Conservation (phyloP, 257 asterid species). For the Voacanga thouarsii region DNA sequence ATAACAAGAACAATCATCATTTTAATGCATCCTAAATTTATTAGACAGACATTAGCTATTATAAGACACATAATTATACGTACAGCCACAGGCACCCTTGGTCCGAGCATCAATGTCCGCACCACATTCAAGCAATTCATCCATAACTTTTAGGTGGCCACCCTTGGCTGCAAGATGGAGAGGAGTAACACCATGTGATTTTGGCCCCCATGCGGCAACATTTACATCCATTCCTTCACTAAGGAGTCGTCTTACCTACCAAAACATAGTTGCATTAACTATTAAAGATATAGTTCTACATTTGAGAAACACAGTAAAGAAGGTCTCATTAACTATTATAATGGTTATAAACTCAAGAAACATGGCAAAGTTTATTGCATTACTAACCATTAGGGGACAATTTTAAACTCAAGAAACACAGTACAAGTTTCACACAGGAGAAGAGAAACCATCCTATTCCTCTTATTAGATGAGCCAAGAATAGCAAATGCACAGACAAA, state of each 20-base stretch:
- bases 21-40: not conserved
- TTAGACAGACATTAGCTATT: not conserved
- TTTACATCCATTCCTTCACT: constrained; percentile 83
- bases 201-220: constrained; percentile 91
- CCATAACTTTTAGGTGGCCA: constrained; percentile 90
- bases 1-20: not conserved
- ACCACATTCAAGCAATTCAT: constrained; percentile 77
- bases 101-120: constrained; percentile 96
- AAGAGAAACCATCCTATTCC: not conserved
- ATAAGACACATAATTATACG: constrained; percentile 18
- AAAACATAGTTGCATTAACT: not conserved
- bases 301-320: not conserved
- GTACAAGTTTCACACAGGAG: not conserved
- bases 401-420: not conserved
- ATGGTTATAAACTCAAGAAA: not conserved
- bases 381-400: too few relatives aligned
- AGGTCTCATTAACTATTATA: not conserved
- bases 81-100: constrained; percentile 96
- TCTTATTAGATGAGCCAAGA: not conserved
- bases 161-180: constrained; percentile 99
- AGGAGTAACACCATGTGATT: constrained; percentile 87
- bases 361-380: too few relatives aligned
- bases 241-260: constrained; percentile 82
- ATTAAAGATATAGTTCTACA: not conserved
- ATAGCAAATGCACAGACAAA: not conserved